A percentile compares a stretch with the other conserved stretches of the same genome.
Conservation (phyloP, 176 grass and related monocot species). For the Eragrostis curvula region DNA sequence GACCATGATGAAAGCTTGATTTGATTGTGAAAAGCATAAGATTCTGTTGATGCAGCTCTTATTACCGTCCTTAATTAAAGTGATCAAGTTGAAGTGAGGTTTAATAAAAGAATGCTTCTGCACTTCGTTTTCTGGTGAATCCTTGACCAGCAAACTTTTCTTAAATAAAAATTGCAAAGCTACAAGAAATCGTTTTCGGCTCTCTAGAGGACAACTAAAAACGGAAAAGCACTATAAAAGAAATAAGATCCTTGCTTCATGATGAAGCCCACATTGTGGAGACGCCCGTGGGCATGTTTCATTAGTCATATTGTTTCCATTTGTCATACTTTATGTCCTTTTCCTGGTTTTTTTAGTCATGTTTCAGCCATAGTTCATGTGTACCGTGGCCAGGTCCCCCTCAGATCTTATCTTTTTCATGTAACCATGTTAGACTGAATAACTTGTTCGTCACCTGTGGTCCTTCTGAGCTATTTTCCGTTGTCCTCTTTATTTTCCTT, state of each 20-base stretch:
- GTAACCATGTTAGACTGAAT: conserved; percentile 17
- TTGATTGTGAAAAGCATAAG: conserved; percentile 36
- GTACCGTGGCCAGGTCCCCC: conserved; percentile 1
- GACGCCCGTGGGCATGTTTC: conserved; percentile 34
- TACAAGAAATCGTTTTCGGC: conserved; percentile 12
- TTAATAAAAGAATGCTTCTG: conserved; percentile 31
- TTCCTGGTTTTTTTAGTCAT: conserved; percentile 30
- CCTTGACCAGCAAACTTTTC: conserved; percentile 36
- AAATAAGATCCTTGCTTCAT: conserved; percentile 37
- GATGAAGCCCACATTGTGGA: conserved; percentile 6
- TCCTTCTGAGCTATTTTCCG: conserved; percentile 11
- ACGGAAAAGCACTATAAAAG: conserved; percentile 5
- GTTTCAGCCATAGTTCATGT: conserved; percentile 25
- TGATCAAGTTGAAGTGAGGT: conserved; percentile 36
- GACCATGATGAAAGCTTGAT: conserved; percentile 37
- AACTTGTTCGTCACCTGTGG: not conserved
- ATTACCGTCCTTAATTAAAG: conserved; percentile 40
- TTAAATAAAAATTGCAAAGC: not conserved
- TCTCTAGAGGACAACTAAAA: conserved; percentile 17
- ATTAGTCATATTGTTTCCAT: conserved; percentile 24
- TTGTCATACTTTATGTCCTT: conserved; percentile 42
- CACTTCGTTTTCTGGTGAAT: conserved; percentile 29
- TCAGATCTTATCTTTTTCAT: not conserved
- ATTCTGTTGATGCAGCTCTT: conserved; percentile 41
- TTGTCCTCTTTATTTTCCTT: conserved; percentile 19